Evolutionary conservation across 257 asterid species (phyloP).

Genomic region (Primulina huaijiensis): DNA sequence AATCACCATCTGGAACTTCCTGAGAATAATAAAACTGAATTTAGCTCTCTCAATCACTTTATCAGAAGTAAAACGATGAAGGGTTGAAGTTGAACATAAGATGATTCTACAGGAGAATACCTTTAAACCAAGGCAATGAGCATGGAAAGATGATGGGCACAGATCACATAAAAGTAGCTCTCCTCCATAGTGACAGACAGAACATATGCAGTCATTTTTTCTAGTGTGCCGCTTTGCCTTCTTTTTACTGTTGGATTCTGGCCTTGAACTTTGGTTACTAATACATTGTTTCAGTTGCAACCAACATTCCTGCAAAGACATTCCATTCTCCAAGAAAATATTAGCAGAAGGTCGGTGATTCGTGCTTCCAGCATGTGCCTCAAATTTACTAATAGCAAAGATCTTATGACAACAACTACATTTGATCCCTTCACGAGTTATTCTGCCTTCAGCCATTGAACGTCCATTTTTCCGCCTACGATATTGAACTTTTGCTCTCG

Average conservation of each 20-base stretch:
- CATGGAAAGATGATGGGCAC: slow-evolving; percentile 89
- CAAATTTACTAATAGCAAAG: slow-evolving; percentile 57
- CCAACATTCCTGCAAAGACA: slow-evolving; percentile 73
- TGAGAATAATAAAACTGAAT: slow-evolving; percentile 33
- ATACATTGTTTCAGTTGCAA: slow-evolving; percentile 38
- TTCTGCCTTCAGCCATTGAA: slow-evolving; percentile 53
- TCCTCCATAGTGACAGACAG: slow-evolving; percentile 86
- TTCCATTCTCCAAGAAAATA: slow-evolving; percentile 71
- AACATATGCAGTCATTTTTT: slow-evolving; percentile 67
- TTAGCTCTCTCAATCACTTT: slow-evolving; percentile 4
- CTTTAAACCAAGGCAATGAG: slow-evolving; percentile 78
- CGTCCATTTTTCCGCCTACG: slow-evolving; percentile 33
- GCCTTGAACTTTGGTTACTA: slow-evolving; percentile 18
- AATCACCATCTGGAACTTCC: slow-evolving; percentile 86
- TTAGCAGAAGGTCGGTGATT: slow-evolving; percentile 55
- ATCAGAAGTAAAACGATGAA: slow-evolving; percentile 3
- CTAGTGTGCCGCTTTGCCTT: slow-evolving; percentile 26
- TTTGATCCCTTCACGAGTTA: slow-evolving; percentile 82
- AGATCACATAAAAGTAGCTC: slow-evolving; percentile 74
- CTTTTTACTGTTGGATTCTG: slow-evolving; percentile 25
- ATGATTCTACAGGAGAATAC: slow-evolving; percentile 33
- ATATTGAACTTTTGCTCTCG: slow-evolving; percentile 65
- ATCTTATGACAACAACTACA: slow-evolving; percentile 65
- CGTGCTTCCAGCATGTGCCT: slow-evolving; percentile 70
- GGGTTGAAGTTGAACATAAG: slow-evolving; percentile 10